phyloP scores from a whole-genome alignment of 129 eudicot species.

The Artemisia annua region DNA sequence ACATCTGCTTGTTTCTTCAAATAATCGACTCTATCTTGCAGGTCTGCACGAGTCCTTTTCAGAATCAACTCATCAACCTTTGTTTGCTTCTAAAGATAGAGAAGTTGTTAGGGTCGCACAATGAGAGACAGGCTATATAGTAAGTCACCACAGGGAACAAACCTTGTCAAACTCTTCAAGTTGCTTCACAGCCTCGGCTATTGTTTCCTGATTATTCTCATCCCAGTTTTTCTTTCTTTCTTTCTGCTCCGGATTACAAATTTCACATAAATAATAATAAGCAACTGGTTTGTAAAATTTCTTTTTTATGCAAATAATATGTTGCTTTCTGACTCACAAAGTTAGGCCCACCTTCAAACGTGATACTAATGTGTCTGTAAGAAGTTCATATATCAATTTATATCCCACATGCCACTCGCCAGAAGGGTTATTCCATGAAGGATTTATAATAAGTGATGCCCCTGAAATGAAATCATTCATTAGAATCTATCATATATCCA shows the following conservation, averaged over 20 bases:
- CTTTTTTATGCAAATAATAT: neutral
- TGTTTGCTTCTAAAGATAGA: constrained; percentile 53
- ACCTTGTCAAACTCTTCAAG: constrained; percentile 91
- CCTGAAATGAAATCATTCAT: constrained; percentile 43
- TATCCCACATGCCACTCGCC: constrained; percentile 98
- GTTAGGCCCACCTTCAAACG: constrained; percentile 76
- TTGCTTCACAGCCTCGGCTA: constrained; percentile 80
- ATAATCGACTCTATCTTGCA: constrained; percentile 82
- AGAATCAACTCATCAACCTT: constrained; percentile 55
- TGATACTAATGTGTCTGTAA: constrained; percentile 70
- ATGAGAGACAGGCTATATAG: constrained; percentile 14
- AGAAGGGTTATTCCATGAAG: constrained; percentile 93
- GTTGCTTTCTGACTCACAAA: constrained; percentile 8
- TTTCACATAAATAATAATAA: constrained; percentile 18
- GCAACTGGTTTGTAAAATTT: constrained; percentile 2
- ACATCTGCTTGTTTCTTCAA: constrained; percentile 89
- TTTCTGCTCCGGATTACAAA: constrained; percentile 51
- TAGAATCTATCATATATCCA: constrained; percentile 14
- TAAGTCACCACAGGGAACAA: neutral
- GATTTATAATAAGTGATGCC: constrained; percentile 64
- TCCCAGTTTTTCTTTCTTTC: constrained; percentile 93
- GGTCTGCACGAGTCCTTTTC: constrained; percentile 76
- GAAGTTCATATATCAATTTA: constrained; percentile 88
- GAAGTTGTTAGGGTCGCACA: constrained; percentile 19
- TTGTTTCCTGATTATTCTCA: constrained; percentile 88